Percentiles rank a stretch among this genome's conserved stretches.
phyloP scores from a whole-genome alignment of 1,284 basidiomycete genomes.

The Ustilago sp. region DNA sequence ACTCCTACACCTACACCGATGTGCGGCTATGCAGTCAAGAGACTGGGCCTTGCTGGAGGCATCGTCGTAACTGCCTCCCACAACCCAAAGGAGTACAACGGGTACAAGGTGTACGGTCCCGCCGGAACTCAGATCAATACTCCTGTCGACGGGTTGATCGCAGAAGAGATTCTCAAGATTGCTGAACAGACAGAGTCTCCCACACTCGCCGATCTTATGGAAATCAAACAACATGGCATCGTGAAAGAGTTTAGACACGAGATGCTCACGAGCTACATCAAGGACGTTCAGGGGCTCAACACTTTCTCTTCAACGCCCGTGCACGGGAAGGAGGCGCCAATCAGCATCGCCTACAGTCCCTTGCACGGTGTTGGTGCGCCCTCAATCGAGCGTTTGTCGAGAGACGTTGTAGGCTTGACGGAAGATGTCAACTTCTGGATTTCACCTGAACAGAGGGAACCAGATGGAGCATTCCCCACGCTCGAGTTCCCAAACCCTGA shows the following conservation, averaged over 20 bases:
- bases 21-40: conserved; percentile 60
- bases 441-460: conserved; percentile 55
- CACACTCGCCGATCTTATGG: conserved; percentile 23
- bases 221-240: conserved; percentile 29
- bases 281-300: conserved; percentile 34
- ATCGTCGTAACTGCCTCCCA: conserved; percentile 63
- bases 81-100: conserved; percentile 65
- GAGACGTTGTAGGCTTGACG: conserved; percentile 43
- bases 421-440: conserved; percentile 52
- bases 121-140: conserved; percentile 63
- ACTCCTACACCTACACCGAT: conserved; percentile 54
- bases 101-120: conserved; percentile 62
- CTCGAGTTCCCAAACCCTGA: conserved; percentile 65
- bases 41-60: conserved; percentile 56
- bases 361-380: conserved; percentile 62
- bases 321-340: conserved; percentile 27
- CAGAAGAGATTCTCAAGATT: conserved; percentile 51
- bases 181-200: conserved; percentile 35
- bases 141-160: conserved; percentile 59
- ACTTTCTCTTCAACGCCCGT: conserved; percentile 21
- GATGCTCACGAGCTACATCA: conserved; percentile 53
- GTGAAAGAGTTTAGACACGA: conserved; percentile 43
- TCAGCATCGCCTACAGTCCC: conserved; percentile 59
- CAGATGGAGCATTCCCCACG: conserved; percentile 62
- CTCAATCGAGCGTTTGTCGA: conserved; percentile 43